Evolutionary conservation across 139 green algal genomes (phyloP).

Genomic region (Closterium sp.): DNA sequence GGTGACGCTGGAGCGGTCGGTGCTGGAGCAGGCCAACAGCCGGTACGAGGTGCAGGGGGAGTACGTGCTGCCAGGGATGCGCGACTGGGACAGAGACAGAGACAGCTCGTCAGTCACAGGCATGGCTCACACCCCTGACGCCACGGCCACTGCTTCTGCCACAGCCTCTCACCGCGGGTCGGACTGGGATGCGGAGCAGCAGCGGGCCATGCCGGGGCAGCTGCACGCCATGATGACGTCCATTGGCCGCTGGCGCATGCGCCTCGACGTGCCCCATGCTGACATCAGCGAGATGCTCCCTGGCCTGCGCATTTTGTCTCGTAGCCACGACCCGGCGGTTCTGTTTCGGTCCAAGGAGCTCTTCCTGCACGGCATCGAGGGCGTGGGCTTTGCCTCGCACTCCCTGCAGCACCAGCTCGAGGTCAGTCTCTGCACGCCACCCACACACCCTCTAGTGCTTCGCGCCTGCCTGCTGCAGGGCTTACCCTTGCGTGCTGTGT

Average conservation of each 20-base stretch:
- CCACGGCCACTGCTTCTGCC: background rate
- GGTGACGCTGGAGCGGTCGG: slow-evolving; percentile 48
- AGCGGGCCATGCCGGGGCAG: slow-evolving; percentile 27
- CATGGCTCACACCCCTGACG: background rate
- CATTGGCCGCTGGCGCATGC: slow-evolving; percentile 43
- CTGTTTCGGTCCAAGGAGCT: slow-evolving; percentile 48
- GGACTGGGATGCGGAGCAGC: slow-evolving; percentile 5
- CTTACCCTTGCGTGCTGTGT: background rate
- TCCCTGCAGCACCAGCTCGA: slow-evolving; percentile 45
- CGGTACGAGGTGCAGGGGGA: slow-evolving; percentile 56
- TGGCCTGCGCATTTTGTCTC: slow-evolving; percentile 36
- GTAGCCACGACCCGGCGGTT: slow-evolving; percentile 38
- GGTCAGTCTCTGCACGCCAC: background rate
- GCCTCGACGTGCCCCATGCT: slow-evolving; percentile 48
- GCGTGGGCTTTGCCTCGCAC: slow-evolving; percentile 23
- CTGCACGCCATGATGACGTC: slow-evolving; percentile 28
- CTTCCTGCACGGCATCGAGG: slow-evolving; percentile 43
- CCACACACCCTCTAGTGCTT: background rate
- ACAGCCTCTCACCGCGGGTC: background rate
- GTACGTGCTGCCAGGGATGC: slow-evolving; percentile 53
- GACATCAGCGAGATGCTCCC: slow-evolving; percentile 58
- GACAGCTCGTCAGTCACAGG: background rate
- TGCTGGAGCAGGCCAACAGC: slow-evolving; percentile 50
- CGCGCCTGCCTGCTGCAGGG: background rate
- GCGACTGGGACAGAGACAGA: background rate